Percentiles rank a stretch among this genome's conserved stretches.
Evolutionary conservation across 1,139 yeast species (phyloP).

Genomic region (Zygoascus meyerae): DNA sequence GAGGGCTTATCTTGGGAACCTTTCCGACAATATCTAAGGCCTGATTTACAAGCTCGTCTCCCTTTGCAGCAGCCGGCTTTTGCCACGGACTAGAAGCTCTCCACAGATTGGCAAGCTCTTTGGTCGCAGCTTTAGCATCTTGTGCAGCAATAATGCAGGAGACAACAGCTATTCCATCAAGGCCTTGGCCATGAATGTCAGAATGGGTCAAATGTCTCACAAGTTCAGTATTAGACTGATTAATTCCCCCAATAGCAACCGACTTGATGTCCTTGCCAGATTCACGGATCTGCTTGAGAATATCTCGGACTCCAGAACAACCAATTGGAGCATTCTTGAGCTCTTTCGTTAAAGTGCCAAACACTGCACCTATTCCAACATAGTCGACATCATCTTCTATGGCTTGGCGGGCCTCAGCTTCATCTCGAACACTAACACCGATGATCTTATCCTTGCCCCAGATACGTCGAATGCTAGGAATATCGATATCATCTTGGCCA

Average conservation of each 20-base stretch:
- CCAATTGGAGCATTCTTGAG: constrained; percentile 53
- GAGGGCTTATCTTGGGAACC: constrained; percentile 38
- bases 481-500: constrained; percentile 86
- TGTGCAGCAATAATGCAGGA: constrained; percentile 73
- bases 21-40: constrained; percentile 18
- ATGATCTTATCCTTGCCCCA: constrained; percentile 70
- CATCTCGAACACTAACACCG: constrained; percentile 69
- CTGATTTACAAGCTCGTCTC: neutral
- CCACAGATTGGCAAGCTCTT: constrained; percentile 23
- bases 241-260: constrained; percentile 87
- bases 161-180: constrained; percentile 83
- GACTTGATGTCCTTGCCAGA: constrained; percentile 40
- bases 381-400: constrained; percentile 62
- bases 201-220: constrained; percentile 30
- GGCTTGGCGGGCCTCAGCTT: constrained; percentile 53
- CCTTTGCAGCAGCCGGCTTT: neutral
- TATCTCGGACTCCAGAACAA: constrained; percentile 54
- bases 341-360: constrained; percentile 66
- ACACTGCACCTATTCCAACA: constrained; percentile 82
- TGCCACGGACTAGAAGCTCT: constrained; percentile 1
- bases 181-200: constrained; percentile 37
- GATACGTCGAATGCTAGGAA: constrained; percentile 50
- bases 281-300: constrained; percentile 46
- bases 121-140: constrained; percentile 54
- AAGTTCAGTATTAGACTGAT: constrained; percentile 53